phyloP scores from a whole-genome alignment of 352 stramenopile species.

The Phytopythium litorale region DNA sequence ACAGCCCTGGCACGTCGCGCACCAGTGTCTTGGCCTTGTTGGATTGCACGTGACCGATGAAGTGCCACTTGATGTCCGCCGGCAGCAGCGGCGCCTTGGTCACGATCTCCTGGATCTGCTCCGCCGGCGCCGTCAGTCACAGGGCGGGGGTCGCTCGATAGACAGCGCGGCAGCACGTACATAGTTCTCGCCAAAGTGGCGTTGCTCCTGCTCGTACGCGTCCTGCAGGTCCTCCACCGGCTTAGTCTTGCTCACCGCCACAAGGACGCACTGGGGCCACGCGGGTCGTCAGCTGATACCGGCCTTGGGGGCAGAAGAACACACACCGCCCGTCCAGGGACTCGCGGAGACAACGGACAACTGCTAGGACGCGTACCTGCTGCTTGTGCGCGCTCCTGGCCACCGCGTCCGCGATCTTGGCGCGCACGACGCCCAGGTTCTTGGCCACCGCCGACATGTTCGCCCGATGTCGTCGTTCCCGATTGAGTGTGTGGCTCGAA shows the following conservation, averaged over 20 bases:
- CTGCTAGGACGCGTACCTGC: constrained; percentile 12
- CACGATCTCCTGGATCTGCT: constrained; percentile 94
- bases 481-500: background rate
- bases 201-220: constrained; percentile 89
- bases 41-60: constrained; percentile 98
- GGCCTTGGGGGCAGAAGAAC: background rate
- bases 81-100: constrained; percentile 91
- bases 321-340: background rate
- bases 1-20: constrained; percentile 90
- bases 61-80: constrained; percentile 95
- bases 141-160: background rate
- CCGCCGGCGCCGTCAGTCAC: background rate
- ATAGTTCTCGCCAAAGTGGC: constrained; percentile 99
- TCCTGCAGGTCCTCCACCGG: constrained; percentile 84
- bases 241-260: constrained; percentile 96
- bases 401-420: constrained; percentile 54
- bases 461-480: background rate
- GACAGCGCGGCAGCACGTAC: constrained; percentile 32
- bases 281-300: background rate
- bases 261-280: constrained; percentile 56
- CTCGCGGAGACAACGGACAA: too few species aligned
- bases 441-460: constrained; percentile 35
- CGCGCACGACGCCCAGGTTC: constrained; percentile 60
- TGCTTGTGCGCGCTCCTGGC: constrained; percentile 48
- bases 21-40: constrained; percentile 96